These are phyloP conservation scores for Apiospora marii DNA, from an alignment of 2,329 filamentous ascomycete species.

Conservation along the genomic window DNA sequence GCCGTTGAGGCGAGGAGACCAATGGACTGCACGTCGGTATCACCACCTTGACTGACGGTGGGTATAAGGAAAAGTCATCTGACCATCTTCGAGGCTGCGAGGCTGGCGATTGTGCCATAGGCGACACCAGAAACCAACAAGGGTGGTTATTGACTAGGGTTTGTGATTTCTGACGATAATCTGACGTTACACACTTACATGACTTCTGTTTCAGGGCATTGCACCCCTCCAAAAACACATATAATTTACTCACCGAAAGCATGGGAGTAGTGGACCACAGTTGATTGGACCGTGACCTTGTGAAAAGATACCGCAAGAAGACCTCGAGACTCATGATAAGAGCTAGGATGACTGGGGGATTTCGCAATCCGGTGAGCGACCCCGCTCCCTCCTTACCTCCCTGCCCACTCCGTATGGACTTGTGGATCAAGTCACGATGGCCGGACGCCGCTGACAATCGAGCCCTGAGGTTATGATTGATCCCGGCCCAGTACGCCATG, in stretches of 20 bases:
- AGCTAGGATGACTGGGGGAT: neutral
- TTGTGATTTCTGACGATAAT: neutral
- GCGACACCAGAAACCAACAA: neutral
- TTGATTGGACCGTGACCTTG: constrained; percentile 20
- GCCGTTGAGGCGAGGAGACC: neutral
- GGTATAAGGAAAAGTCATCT: neutral
- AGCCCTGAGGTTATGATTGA: neutral
- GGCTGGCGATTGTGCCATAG: neutral
- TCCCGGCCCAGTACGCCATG: neutral
- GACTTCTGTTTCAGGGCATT: neutral
- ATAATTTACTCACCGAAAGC: neutral
- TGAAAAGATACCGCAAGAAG: neutral
- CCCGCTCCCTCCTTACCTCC: neutral
- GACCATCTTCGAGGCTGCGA: constrained; percentile 4
- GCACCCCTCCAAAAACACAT: too few species aligned
- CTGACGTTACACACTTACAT: constrained; percentile 17
- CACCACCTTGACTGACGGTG: neutral
- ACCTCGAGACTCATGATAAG: neutral
- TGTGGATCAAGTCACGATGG: constrained; percentile 14
- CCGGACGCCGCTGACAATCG: neutral
- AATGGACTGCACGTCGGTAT: neutral
- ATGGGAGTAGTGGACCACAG: too few species aligned
- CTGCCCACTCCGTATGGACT: neutral
- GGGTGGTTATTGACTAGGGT: neutral
- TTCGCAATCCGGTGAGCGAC: constrained; percentile 11